A percentile compares a stretch with the other conserved stretches of the same genome.
Conservation (phyloP, 2,329 filamentous ascomycete genomes). For the Apiospora marii region DNA sequence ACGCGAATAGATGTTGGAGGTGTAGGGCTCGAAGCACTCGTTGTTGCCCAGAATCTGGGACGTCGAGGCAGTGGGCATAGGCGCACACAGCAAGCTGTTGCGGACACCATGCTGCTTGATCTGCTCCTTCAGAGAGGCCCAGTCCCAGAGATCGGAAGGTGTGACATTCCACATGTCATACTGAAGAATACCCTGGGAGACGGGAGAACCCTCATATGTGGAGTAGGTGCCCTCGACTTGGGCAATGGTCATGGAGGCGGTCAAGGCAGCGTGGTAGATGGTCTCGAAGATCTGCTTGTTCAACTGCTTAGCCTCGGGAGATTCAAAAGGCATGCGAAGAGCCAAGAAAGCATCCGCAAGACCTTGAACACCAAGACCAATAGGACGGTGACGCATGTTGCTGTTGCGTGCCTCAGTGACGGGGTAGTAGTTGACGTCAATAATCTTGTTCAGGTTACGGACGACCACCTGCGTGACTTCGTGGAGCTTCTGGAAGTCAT, state of each 20-base stretch:
- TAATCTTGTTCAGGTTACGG: slow-evolving; percentile 97
- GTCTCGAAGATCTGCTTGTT: slow-evolving; percentile 99
- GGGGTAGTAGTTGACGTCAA: slow-evolving; percentile 98
- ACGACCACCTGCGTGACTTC: slow-evolving; percentile 92
- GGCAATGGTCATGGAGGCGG: slow-evolving; percentile 86
- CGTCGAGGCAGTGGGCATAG: slow-evolving; percentile 97
- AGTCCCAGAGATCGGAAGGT: slow-evolving; percentile 95
- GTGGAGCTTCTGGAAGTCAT: slow-evolving; percentile 97
- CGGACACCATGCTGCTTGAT: slow-evolving; percentile 93
- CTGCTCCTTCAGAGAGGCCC: slow-evolving; percentile 85
- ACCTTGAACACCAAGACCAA: slow-evolving; percentile 96
- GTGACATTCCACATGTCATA: slow-evolving; percentile 99
- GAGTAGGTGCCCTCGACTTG: slow-evolving; percentile 85
- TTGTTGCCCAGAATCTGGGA: slow-evolving; percentile 99
- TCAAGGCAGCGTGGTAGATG: slow-evolving; percentile 95
- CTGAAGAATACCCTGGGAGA: slow-evolving; percentile 94
- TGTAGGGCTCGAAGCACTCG: slow-evolving; percentile 99
- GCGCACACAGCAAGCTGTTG: slow-evolving; percentile 93
- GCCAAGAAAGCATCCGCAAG: slow-evolving; percentile 98
- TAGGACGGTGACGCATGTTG: slow-evolving; percentile 96
- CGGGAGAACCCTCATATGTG: slow-evolving; percentile 91
- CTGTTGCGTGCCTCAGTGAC: slow-evolving; percentile 91
- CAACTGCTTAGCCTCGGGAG: slow-evolving; percentile 88
- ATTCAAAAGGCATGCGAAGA: slow-evolving; percentile 96
- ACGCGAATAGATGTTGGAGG: slow-evolving; percentile 99